Evolutionary conservation across 2,329 filamentous ascomycete species (phyloP), one percentile per base, ranked within the genome.

Genomic region (Cladosporium phlei): DNA sequence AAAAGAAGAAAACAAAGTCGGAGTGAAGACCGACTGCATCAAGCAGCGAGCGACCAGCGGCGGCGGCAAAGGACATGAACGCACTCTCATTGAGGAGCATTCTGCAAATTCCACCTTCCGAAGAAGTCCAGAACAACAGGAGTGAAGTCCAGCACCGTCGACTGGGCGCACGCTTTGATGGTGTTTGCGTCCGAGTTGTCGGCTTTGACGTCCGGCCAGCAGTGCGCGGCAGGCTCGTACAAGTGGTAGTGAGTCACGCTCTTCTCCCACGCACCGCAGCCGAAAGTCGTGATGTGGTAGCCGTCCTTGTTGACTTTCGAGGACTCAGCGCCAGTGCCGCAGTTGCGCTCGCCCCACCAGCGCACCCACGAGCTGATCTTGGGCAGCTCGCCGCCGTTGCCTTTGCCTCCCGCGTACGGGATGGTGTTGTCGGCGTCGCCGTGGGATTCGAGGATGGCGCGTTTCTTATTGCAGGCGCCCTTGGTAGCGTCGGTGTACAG

Each of bases 381-480:
- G 7, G 63, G 46, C 10, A 52, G 32, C 2, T 43, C 28, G 3
- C 46, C 12, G 38, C 54, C 45, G 12, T 30, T 37, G 29, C 38
- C 2, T 60, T 33, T 44, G 2, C 63, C 66, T 14, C 70, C 71
- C 0, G 38, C 20, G 39, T 72, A 73, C 1, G 54, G 47, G 19
- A 73, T 72, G 0, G 61, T 65, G 6, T 52, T 54, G 49, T 73
- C 70, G 3, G 52, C 56, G 11, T 59, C 60, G 29, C 70, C 70
- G 46, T 74, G 70, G 27, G 71, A 66, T 43, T 73, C 70, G 45
- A 72, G 53, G 20, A 70, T 58, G 0, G 66, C 71, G 20, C 66
- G 62, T 21, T 44, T 55, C 19, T 59, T 46, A 12, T 50, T 52
- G 22, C 7, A 63, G 29, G 33, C 54, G 55, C 21, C 58, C 57